These are phyloP conservation scores for Aplosporella prunicola DNA, from an alignment of 2,329 filamentous ascomycete species.

Conservation along the genomic window DNA sequence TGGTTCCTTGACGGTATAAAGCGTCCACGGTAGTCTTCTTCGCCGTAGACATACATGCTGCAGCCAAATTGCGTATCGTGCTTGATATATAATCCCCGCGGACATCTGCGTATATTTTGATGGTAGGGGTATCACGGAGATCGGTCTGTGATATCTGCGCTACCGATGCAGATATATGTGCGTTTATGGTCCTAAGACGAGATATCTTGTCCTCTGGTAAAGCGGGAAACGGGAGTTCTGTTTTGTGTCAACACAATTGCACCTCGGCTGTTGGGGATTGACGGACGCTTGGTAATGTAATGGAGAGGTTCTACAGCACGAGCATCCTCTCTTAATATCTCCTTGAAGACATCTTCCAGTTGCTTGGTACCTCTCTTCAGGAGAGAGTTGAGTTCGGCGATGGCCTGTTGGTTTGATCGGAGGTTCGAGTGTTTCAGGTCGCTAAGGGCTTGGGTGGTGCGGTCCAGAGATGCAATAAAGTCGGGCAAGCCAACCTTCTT, in stretches of 20 bases:
- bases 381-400: slow-evolving; percentile 67
- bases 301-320: slow-evolving; percentile 74
- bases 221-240: slow-evolving; percentile 65
- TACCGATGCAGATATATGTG: slow-evolving; percentile 58
- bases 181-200: slow-evolving; percentile 69
- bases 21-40: slow-evolving; percentile 65
- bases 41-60: slow-evolving; percentile 71
- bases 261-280: too few relatives aligned
- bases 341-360: slow-evolving; percentile 75
- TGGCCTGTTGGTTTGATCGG: slow-evolving; percentile 81
- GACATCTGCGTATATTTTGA: slow-evolving; percentile 76
- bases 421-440: slow-evolving; percentile 88
- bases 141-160: slow-evolving; percentile 38
- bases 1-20: slow-evolving; percentile 79
- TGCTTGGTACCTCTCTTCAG: slow-evolving; percentile 72
- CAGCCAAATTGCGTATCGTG: slow-evolving; percentile 75
- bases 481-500: slow-evolving; percentile 71
- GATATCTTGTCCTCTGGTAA: slow-evolving; percentile 67
- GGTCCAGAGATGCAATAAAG: slow-evolving; percentile 83
- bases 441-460: slow-evolving; percentile 71
- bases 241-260: slow-evolving; percentile 5
- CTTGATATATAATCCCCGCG: slow-evolving; percentile 77
- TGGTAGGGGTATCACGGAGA: slow-evolving; percentile 54
- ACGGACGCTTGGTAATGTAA: slow-evolving; percentile 76
- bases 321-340: slow-evolving; percentile 68